Conservation (phyloP, 2,329 filamentous ascomycete species). For the Blumeriella jaapii region DNA sequence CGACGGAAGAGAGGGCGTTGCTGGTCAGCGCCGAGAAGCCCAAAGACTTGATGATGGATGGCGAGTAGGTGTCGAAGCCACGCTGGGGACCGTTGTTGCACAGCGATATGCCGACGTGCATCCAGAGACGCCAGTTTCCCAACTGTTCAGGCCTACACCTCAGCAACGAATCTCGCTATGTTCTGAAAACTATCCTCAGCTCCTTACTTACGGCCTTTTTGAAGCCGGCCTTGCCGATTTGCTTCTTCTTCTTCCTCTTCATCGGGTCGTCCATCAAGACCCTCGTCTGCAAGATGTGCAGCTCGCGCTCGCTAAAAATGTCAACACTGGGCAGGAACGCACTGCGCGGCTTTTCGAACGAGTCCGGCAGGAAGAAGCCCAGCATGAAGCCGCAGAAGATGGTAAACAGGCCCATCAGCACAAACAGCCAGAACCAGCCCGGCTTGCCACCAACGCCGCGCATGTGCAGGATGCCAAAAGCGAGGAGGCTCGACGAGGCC, state of each 20-base stretch:
- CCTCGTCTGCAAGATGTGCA: constrained; percentile 3
- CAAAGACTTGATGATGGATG: constrained; percentile 20
- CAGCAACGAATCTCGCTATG: constrained; percentile 1
- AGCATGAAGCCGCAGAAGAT: constrained; percentile 29
- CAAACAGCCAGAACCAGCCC: constrained; percentile 17
- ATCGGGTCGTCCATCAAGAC: constrained; percentile 5
- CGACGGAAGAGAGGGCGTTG: constrained; percentile 24
- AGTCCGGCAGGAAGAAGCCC: constrained; percentile 30
- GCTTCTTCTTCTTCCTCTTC: constrained; percentile 10
- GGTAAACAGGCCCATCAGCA: constrained; percentile 25
- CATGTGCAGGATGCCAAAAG: constrained; percentile 28
- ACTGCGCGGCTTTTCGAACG: constrained; percentile 27
- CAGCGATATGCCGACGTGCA: constrained; percentile 15
- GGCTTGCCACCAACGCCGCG: constrained; percentile 7
- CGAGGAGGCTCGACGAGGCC: constrained; percentile 50
- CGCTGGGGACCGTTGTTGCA: constrained; percentile 18
- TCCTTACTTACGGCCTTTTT: constrained; percentile 5
- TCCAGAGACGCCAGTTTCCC: constrained; percentile 20
- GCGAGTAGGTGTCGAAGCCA: constrained; percentile 25
- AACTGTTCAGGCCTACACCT: no score
- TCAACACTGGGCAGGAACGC: constrained; percentile 23
- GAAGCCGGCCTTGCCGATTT: constrained; percentile 27
- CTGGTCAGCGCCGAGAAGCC: constrained; percentile 20
- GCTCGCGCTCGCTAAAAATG: constrained; percentile 25
- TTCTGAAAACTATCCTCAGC: background rate